phyloP scores from a whole-genome alignment of 2,329 filamentous ascomycete genomes.

The Coccinonectria pachysandricola region DNA sequence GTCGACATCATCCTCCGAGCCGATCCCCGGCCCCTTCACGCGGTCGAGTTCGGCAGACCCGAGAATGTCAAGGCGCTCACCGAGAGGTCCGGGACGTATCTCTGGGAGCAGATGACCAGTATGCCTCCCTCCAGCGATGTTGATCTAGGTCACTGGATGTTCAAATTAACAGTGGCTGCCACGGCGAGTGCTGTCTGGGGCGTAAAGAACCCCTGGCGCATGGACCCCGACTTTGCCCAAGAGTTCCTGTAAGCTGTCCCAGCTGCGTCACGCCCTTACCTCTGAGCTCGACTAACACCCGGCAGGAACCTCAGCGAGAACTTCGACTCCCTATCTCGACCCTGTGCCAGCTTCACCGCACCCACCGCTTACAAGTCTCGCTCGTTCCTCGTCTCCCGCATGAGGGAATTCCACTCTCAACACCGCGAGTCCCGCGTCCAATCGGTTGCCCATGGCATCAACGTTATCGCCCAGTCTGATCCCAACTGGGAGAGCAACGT shows the following conservation, averaged over 20 bases:
- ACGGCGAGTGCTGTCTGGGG: slow-evolving; percentile 23
- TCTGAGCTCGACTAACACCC: slow-evolving; percentile 7
- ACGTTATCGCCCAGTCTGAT: slow-evolving; percentile 20
- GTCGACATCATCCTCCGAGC: slow-evolving; percentile 15
- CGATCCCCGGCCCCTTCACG: slow-evolving; percentile 19
- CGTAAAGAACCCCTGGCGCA: slow-evolving; percentile 20
- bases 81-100: slow-evolving; percentile 12
- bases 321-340: slow-evolving; percentile 20
- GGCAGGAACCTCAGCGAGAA: slow-evolving; percentile 19
- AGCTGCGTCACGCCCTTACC: no score
- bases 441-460: slow-evolving; percentile 21
- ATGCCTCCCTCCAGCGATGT: slow-evolving; percentile 12
- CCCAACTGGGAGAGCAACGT: slow-evolving; percentile 20
- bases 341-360: slow-evolving; percentile 17
- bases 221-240: slow-evolving; percentile 19
- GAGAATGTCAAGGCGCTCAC: slow-evolving; percentile 15
- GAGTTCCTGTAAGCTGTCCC: slow-evolving; percentile 20
- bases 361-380: slow-evolving; percentile 17
- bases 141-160: slow-evolving; percentile 19
- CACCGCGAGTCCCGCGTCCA: slow-evolving; percentile 14
- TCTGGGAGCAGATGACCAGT: slow-evolving; percentile 10
- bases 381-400: slow-evolving; percentile 13
- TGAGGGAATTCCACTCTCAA: slow-evolving; percentile 16
- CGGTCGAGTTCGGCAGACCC: slow-evolving; percentile 16
- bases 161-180: slow-evolving; percentile 20